Base-by-base conservation (phyloP, 306 rosid genomes). In the Trifolium subterraneum region DNA sequence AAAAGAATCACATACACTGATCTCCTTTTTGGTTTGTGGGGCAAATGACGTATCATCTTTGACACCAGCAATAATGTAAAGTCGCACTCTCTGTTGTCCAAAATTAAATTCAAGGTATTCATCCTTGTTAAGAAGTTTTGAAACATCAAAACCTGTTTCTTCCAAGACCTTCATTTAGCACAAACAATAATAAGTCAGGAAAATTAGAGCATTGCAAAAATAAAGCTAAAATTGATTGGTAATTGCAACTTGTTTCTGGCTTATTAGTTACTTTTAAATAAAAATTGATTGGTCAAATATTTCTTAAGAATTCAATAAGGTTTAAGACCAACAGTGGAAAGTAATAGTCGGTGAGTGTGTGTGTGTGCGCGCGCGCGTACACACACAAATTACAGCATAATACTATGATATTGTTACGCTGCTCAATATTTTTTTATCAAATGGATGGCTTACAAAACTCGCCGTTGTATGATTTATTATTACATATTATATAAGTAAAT, bases 61-160 rank as follows among this genome's bases (percentile, higher is more conserved):
- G 75, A 94, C 97, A 70, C 97, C 97, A 42, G 93, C 93, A 73
- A 92, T 79, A 76, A 94, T 92, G 82, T 91, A 94, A 71, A 94
- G 96, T 27, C 97, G 88, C 83, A 94, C 98, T 80, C 98, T 86
- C 82, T 94, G 98, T 36, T 90, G 97, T 79, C 98, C 97, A 86
- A 87, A 91, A 80, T 85, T 85, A 61, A 41, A 76, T 80, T 94
- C 98, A 79, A 91, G 85, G 83, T 67, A 87, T 48, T 94, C 96
- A 51, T 94, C 95, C 79, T 84, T 87, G 44, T 86, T 82, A 23
- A 93, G 91, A 71, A 88, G 87, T 29, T 79, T 79, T 69, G 96
- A 55, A 74, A 91, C 88, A 84, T 94, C 92, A 81, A 94, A 94
- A 75, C 98, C 98, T 18, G 98, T 91, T 88, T 94, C 97, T 84